Base-by-base conservation (phyloP, 2,329 filamentous ascomycete genomes). In the Paecilomyces variotii region DNA sequence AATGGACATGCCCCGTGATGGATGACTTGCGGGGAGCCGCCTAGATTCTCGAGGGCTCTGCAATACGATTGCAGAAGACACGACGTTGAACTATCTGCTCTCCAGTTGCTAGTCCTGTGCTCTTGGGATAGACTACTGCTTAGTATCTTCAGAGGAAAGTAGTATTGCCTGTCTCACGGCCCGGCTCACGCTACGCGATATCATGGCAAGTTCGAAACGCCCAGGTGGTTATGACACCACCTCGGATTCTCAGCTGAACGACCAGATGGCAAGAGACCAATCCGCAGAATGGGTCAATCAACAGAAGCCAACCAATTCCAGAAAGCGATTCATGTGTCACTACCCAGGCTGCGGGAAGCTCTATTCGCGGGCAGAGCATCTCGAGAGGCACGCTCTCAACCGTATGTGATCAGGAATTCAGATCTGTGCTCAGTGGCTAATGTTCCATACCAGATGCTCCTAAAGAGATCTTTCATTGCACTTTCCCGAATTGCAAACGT, bases 371-470 rank as follows among this genome's bases (percentile, higher is more conserved):
- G 93, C 94, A 7, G 94, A 97, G 76, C 94, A 99, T 79, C 80
- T 99, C 78, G 97, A 97, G 77, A 86, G 94, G 53, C 93, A 97
- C 76, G 92, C 97, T 76, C 78, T 97, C 65, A 99, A 99, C 72
- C 94, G 89, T 91, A 80, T 74, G 86, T 11, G 58, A 57, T 51
- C 50, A 53, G 6, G 14, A 45, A 19, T 19, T 5, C 19, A 19
- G 2, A 9, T 24, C 11, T n/a, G 5, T 45, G 14, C 14, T 24
- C n/a, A 19, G 24, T 57, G 50, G 57, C 52, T 58, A 61, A 59
- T 62, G 52, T 58, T 27, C 50, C 30, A 19, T 59, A 54, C 56
- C 67, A 91, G 89, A 97, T 76, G 88, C 90, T 59, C 93, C 93
- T 19, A 97, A 97, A 76, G 90, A 95, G 71, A 96, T 96, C 58